Base-by-base conservation (phyloP, 495 filamentous ascomycete genomes). In the Aspergillus baeticus region DNA sequence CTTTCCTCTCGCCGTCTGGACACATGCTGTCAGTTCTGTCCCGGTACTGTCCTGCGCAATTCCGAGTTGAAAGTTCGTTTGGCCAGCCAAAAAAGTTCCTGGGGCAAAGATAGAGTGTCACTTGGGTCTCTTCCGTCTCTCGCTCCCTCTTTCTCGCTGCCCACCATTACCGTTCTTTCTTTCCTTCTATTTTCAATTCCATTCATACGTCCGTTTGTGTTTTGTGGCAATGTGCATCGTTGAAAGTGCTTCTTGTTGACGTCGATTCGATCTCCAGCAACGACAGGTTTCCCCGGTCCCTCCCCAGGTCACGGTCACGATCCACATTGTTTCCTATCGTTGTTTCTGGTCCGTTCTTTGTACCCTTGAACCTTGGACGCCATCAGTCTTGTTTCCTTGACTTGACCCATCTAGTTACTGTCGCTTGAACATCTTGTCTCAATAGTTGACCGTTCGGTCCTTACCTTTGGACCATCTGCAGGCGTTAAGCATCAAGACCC, bases 21-120 rank as follows among this genome's bases (percentile, higher is more conserved):
- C 58, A 45, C 59, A 62, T 62, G 55, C 54, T 44, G 60, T 33
- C 45, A 55, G 43, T 35, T 54, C 57, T 51, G 61, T 65, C 49
- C 55, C 55, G 54, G 47, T 54, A 42, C 34, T 58, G 34, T 63
- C 61, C 67, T 75, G 67, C 62, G 70, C 68, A 64, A 66, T 70
- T 59, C 70, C 72, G 68, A 70, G 58, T 65, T 59, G 68, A 64
- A 65, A 68, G 60, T 68, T 67, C 66, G 63, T 65, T 69, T 67
- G 66, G 66, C 46, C 38, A 63, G 31, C 10, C 14, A 58, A 54
- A 63, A 68, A 54, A 42, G 54, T 51, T 60, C 58, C 56, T 60
- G 55, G 43, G 46, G 58, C 34, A 51, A 50, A 58, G 50, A 57
- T 54, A 54, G 39, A 59, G 58, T 62, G 59, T 57, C 48, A 61